Evolutionary conservation across 129 eudicot genomes (phyloP).

Genomic region (Pulicaria dysenterica): DNA sequence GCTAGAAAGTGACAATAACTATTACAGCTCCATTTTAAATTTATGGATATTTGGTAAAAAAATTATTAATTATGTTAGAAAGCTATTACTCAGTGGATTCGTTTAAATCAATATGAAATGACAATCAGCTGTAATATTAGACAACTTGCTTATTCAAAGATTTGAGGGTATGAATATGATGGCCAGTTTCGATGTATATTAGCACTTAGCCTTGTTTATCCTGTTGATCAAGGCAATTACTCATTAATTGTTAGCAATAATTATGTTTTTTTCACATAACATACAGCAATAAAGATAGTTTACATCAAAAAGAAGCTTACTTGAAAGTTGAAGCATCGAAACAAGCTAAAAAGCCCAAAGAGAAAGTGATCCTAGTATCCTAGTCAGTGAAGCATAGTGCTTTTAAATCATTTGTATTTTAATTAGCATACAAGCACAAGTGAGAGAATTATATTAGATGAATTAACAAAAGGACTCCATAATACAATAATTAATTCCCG

Average conservation of each 20-base stretch:
- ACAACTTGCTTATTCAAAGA: neutral
- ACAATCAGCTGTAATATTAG: neutral
- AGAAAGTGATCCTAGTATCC: neutral
- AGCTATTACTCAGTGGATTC: neutral
- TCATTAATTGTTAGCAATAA: neutral
- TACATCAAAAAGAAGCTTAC: neutral
- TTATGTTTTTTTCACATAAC: neutral
- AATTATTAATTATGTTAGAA: neutral
- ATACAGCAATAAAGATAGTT: neutral
- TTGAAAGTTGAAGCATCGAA: slow-evolving; percentile 14
- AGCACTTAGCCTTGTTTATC: neutral
- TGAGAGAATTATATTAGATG: neutral
- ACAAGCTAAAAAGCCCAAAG: slow-evolving; percentile 16
- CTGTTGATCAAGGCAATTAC: slow-evolving; percentile 7
- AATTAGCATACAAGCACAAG: neutral
- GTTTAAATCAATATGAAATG: neutral
- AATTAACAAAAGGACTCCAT: slow-evolving; percentile 14
- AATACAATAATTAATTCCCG: neutral
- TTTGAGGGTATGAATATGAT: neutral
- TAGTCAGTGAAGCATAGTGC: neutral
- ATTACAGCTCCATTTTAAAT: neutral
- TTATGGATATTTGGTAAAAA: neutral
- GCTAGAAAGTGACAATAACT: neutral
- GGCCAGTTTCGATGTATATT: neutral
- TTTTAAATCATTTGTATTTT: neutral